phyloP scores from a whole-genome alignment of 345 rosid species.

The Syzygium aqueum region DNA sequence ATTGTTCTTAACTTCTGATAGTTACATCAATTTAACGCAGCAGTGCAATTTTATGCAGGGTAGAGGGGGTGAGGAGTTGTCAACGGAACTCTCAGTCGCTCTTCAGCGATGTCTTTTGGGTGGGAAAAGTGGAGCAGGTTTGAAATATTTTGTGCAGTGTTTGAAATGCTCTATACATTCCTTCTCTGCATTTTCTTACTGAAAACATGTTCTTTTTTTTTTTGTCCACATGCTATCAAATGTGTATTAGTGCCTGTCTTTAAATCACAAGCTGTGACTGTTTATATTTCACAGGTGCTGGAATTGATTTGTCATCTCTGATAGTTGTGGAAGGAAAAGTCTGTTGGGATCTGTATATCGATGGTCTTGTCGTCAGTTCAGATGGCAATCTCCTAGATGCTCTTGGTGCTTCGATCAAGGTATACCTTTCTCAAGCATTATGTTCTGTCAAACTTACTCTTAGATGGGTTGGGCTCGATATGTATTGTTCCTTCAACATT shows the following conservation, averaged over 20 bases:
- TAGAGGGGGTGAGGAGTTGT: constrained; percentile 87
- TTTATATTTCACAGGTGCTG: constrained; percentile 45
- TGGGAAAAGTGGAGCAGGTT: constrained; percentile 88
- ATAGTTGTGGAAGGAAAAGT: constrained; percentile 71
- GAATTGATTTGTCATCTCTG: constrained; percentile 67
- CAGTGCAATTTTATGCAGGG: constrained; percentile 36
- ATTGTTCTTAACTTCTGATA: background rate
- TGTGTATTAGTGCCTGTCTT: no score
- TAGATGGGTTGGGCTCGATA: fast-evolving
- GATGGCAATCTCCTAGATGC: constrained; percentile 78
- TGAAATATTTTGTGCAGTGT: background rate
- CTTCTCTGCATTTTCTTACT: no score
- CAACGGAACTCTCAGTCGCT: constrained; percentile 65
- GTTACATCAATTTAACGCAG: background rate
- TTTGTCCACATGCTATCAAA: background rate
- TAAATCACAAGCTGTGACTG: background rate
- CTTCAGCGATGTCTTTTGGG: constrained; percentile 79
- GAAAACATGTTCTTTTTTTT: background rate
- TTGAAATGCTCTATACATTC: background rate
- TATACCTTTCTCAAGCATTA: background rate
- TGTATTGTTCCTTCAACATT: background rate
- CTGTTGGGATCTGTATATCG: constrained; percentile 91
- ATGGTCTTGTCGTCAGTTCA: constrained; percentile 78
- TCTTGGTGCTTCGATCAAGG: constrained; percentile 86
- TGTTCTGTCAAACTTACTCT: background rate